Base-by-base conservation (phyloP, 306 rosid genomes). In the Trifolium pratense region DNA sequence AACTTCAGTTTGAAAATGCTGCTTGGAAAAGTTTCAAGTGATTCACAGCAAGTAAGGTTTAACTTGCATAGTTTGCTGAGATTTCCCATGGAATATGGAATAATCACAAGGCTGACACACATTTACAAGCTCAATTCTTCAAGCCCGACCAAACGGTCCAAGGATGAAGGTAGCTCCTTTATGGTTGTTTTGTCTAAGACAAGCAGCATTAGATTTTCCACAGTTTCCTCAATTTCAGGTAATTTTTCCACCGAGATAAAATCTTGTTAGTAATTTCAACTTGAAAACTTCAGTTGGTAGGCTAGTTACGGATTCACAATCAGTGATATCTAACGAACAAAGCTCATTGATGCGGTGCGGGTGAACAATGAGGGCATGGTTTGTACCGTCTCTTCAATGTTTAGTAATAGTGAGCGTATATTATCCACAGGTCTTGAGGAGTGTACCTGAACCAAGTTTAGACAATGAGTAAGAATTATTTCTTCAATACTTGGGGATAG, bases 131-230 rank as follows among this genome's bases (percentile, higher is more conserved):
- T 40, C 46, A 40, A 40, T 10, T 40, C 15, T 40, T 40, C 46
- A 40, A 40, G 46, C 5, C 46, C 46, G 13, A 40, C 46, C 13
- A 40, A 40, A 40, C 4, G 3, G 13, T 40, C 14, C 46, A 40
- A 40, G 4, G 46, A 40, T 40, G 46, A 42, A 42, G 48, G 48
- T 14, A 42, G 48, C 12, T 60, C 34, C 25, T 7, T 25, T 59
- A 78, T 62, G 36, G 71, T 37, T 39, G 81, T 61, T 31, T n/a
- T 6, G 10, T 31, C 21, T 31, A 60, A 59, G 20, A 14, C 15
- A 16, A 59, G 42, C 42, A 15, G 17, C 12, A 20, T 6, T 29
- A 59, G n/a, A 59, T 14, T 59, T 59, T 29, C 66, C 40, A 31
- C 6, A 0, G 40, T 59, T 12, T 59, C 21, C 12, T 59, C 16